Evolutionary conservation across 805 yeast species (phyloP).

Genomic region (Grigorovia yakushimaensis): DNA sequence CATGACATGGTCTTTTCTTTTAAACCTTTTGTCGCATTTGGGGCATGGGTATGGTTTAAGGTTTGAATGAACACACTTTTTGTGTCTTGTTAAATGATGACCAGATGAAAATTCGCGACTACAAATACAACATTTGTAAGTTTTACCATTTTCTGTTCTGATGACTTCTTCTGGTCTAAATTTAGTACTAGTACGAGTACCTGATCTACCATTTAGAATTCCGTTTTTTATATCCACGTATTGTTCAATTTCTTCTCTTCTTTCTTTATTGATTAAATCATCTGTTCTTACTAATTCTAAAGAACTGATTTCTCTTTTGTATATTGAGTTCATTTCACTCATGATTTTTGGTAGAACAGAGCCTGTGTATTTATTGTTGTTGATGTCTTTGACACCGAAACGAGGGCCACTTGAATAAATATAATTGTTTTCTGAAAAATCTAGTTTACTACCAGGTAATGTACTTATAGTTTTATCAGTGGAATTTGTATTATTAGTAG

Average conservation of each 20-base stretch:
- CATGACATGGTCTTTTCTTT: slow-evolving; percentile 29
- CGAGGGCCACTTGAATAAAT: neutral
- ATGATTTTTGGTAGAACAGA: neutral
- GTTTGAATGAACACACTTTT: slow-evolving; percentile 29
- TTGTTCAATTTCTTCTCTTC: neutral
- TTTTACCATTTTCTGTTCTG: slow-evolving; percentile 26
- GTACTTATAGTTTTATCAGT: neutral
- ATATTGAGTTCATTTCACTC: neutral
- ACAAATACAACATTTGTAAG: slow-evolving; percentile 27
- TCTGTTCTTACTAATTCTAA: neutral
- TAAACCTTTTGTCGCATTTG: slow-evolving; percentile 28
- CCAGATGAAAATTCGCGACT: slow-evolving; percentile 28
- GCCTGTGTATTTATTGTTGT: neutral
- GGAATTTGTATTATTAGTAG: neutral
- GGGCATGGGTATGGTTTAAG: slow-evolving; percentile 30
- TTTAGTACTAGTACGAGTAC: slow-evolving; percentile 1
- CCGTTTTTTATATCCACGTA: neutral
- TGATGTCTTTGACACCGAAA: neutral
- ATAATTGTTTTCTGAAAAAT: neutral
- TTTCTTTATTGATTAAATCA: neutral
- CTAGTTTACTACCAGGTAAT: neutral
- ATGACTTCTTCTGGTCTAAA: slow-evolving; percentile 23
- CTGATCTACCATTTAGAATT: neutral
- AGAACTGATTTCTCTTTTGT: neutral
- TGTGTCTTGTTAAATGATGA: slow-evolving; percentile 30